phyloP scores from a whole-genome alignment of 2,329 filamentous ascomycete genomes.

The Calonectria honghensis region DNA sequence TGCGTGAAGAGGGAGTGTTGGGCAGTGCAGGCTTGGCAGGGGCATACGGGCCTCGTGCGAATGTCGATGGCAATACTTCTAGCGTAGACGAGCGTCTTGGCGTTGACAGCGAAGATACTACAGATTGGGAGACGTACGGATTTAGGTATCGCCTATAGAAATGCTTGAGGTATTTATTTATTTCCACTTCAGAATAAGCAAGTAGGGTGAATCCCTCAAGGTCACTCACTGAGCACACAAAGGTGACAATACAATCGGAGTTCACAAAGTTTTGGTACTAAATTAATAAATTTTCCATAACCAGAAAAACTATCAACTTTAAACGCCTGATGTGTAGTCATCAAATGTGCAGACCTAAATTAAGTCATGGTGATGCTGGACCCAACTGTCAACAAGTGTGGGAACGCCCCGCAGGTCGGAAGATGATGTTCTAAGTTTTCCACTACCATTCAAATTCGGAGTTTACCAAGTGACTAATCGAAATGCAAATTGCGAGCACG shows the following conservation, averaged over 20 bases:
- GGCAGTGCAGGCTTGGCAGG: slow-evolving; percentile 66
- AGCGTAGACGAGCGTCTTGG: neutral
- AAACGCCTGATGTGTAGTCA: neutral
- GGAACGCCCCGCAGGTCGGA: neutral
- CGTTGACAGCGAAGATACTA: slow-evolving; percentile 74
- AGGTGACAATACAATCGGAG: neutral
- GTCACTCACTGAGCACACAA: neutral
- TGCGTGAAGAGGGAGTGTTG: slow-evolving; percentile 64
- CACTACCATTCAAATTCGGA: neutral
- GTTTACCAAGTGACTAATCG: neutral
- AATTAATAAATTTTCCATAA: neutral
- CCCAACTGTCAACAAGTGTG: neutral
- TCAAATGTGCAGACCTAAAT: neutral
- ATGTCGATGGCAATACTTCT: slow-evolving; percentile 56
- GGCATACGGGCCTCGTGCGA: slow-evolving; percentile 46
- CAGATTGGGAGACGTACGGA: slow-evolving; percentile 75
- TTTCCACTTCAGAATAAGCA: neutral
- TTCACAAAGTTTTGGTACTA: neutral
- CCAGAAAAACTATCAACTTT: neutral
- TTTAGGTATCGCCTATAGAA: slow-evolving; percentile 74
- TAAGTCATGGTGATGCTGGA: neutral
- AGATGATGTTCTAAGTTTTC: neutral
- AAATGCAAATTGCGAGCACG: neutral
- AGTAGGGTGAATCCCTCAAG: neutral
- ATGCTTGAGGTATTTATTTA: neutral